Evolutionary conservation across 2,329 filamentous ascomycete genomes (phyloP).

Genomic region (Passalora sequoiae): DNA sequence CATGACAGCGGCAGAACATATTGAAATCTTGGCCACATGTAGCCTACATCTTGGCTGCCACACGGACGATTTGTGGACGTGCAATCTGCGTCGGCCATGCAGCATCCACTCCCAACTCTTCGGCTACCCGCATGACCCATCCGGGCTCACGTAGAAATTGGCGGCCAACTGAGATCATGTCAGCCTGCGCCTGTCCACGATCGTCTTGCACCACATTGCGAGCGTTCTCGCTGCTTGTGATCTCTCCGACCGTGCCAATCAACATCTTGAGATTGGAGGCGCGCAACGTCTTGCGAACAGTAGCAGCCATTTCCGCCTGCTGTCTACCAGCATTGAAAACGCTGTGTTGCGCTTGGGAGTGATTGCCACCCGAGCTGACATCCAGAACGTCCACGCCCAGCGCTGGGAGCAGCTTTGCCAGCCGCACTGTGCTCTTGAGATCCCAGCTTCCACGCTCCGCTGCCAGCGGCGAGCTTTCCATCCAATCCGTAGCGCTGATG

Average conservation of each 20-base stretch:
- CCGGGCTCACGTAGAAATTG: neutral
- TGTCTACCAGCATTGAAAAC: neutral
- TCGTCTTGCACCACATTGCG: neutral
- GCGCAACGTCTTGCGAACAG: neutral
- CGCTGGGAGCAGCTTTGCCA: slow-evolving; percentile 62
- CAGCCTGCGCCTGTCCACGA: neutral
- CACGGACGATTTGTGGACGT: neutral
- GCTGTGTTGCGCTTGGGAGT: slow-evolving; percentile 31
- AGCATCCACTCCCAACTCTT: neutral
- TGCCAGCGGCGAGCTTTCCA: slow-evolving; percentile 51
- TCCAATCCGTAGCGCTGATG: slow-evolving; percentile 69
- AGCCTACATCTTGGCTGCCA: neutral
- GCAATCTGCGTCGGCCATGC: neutral
- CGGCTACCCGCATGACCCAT: neutral
- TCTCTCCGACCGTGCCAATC: neutral
- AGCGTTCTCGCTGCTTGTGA: neutral
- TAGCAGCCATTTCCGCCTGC: neutral
- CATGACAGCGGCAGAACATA: neutral
- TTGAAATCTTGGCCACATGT: neutral
- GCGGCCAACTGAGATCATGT: neutral
- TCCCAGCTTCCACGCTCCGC: slow-evolving; percentile 57
- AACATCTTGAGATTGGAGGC: neutral
- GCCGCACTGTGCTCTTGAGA: slow-evolving; percentile 55
- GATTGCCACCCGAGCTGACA: slow-evolving; percentile 70
- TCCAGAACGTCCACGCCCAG: slow-evolving; percentile 77